Conservation (phyloP, 331 rosid species). For the Malus hybrid region DNA sequence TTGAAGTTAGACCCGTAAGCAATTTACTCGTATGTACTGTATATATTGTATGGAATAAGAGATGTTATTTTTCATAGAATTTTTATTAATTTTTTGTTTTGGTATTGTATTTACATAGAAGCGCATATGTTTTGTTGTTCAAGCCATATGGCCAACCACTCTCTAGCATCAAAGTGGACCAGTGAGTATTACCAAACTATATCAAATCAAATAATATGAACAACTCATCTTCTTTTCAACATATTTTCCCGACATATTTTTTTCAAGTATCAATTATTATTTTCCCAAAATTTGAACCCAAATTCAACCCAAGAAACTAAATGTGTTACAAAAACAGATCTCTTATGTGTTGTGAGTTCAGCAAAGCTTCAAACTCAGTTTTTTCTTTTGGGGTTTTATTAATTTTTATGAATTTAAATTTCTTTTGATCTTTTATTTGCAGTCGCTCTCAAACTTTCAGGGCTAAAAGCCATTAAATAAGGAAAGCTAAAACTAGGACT, state of each 20-base stretch:
- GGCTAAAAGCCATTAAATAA: too few relatives aligned
- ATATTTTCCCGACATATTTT: not conserved
- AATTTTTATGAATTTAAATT: not conserved
- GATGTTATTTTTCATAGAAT: too few relatives aligned
- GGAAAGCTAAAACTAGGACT: too few relatives aligned
- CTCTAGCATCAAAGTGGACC: conserved; percentile 52
- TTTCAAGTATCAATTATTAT: too few relatives aligned
- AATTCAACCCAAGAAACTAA: conserved; percentile 53
- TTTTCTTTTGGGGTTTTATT: not conserved
- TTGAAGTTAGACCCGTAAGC: too few relatives aligned
- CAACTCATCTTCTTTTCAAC: not conserved
- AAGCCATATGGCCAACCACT: conserved; percentile 72
- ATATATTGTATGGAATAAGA: too few relatives aligned
- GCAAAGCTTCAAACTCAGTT: not conserved
- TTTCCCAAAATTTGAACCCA: not conserved
- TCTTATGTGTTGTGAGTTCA: conserved; percentile 62
- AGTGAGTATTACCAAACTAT: conserved; percentile 3
- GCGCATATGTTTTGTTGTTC: conserved; percentile 95
- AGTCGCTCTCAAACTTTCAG: conserved; percentile 49
- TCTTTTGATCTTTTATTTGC: conserved; percentile 32
- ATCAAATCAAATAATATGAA: not conserved
- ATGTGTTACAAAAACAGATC: conserved; percentile 79
- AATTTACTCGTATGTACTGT: too few relatives aligned
- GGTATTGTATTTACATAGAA: conserved; percentile 28
- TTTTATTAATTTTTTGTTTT: not conserved